Evolutionary conservation across 768 basidiomycete species (phyloP).

Genomic region (Podaxis pistillaris): DNA sequence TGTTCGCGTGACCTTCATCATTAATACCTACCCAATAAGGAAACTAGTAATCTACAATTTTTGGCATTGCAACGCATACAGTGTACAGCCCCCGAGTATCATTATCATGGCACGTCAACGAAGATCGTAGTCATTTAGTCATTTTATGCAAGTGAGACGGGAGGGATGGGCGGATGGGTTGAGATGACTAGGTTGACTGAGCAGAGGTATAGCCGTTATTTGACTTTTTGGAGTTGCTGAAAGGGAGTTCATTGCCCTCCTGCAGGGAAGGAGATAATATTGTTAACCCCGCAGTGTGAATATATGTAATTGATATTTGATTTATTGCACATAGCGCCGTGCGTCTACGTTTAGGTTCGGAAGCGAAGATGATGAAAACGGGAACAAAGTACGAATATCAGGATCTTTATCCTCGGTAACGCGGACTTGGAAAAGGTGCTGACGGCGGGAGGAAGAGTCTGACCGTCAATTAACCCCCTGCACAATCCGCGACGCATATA

Average conservation of each 20-base stretch:
- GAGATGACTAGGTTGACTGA: slow-evolving; percentile 10
- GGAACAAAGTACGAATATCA: background rate
- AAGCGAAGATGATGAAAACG: background rate
- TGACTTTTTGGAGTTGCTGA: background rate
- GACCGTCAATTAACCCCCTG: background rate
- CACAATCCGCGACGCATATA: background rate
- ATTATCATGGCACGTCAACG: background rate
- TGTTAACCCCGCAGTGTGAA: background rate
- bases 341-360: background rate
- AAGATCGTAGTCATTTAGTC: background rate
- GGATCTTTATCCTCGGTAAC: background rate
- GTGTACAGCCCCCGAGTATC: background rate
- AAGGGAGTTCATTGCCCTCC: background rate
- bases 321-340: background rate
- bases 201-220: background rate
- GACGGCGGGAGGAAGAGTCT: background rate
- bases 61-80: background rate
- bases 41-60: background rate
- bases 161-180: background rate
- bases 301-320: background rate
- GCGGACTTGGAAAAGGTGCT: background rate
- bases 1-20: background rate
- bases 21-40: background rate
- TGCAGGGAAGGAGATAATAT: background rate
- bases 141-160: background rate